Evolutionary conservation across 805 yeast genomes (phyloP).

Genomic region (Saturnispora halmiae): DNA sequence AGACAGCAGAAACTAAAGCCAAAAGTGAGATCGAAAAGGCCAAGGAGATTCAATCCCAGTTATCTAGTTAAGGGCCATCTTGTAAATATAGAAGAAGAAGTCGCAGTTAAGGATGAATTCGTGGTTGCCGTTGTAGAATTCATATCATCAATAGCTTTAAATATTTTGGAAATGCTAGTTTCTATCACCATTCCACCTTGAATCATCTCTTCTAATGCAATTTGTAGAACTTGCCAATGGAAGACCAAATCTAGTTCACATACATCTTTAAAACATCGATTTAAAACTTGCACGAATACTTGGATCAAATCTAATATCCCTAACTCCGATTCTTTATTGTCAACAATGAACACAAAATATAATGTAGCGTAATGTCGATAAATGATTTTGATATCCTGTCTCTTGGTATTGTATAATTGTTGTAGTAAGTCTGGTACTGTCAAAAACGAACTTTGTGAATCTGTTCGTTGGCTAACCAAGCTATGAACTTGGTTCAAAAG

Average conservation of each 20-base stretch:
- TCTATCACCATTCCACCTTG: constrained; percentile 99
- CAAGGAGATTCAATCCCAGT: constrained; percentile 30
- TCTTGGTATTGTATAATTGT: constrained; percentile 31
- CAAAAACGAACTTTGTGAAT: constrained; percentile 77
- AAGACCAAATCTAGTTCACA: constrained; percentile 95
- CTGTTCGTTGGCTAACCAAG: constrained; percentile 59
- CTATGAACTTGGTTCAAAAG: constrained; percentile 76
- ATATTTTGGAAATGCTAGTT: constrained; percentile 74
- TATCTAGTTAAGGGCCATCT: constrained; percentile 4
- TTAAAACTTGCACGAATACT: constrained; percentile 91
- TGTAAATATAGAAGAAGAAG: background rate
- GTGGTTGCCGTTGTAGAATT: no score
- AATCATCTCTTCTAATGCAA: constrained; percentile 82
- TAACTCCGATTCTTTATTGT: constrained; percentile 88
- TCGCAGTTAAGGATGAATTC: no score
- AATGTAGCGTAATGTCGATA: constrained; percentile 92
- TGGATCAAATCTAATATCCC: constrained; percentile 92
- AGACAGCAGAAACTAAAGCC: constrained; percentile 34
- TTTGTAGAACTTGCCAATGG: constrained; percentile 95
- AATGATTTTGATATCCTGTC: constrained; percentile 76
- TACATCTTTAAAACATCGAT: constrained; percentile 86
- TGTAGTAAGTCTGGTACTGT: constrained; percentile 71
- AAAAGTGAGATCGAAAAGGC: constrained; percentile 33
- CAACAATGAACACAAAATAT: constrained; percentile 93
- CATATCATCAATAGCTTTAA: constrained; percentile 71